A percentile compares a stretch with the other conserved stretches of the same genome.
phyloP scores from a whole-genome alignment of 2,329 filamentous ascomycete species.

The Venturia carpophila region DNA sequence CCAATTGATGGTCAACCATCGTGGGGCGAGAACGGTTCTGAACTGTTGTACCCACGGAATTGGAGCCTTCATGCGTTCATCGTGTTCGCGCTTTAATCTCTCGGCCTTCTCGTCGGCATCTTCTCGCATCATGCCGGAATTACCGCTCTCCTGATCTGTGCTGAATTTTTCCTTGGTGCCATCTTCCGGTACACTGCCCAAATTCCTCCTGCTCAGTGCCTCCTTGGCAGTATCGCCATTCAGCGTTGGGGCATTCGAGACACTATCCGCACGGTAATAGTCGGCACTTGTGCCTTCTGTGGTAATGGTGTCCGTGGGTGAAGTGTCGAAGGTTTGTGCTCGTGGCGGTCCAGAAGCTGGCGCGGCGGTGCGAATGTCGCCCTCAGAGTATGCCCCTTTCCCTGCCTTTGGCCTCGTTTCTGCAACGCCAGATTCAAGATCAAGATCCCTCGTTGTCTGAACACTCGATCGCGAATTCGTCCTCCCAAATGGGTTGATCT shows the following conservation, averaged over 20 bases:
- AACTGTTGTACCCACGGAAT: conserved; percentile 18
- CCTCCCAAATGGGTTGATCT: conserved; percentile 13
- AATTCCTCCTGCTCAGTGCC: neutral
- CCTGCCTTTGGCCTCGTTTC: conserved; percentile 4
- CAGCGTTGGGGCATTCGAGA: neutral
- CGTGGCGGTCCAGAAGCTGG: neutral
- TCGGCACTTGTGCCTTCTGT: neutral
- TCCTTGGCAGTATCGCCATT: conserved; percentile 7
- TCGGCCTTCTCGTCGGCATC: conserved; percentile 6
- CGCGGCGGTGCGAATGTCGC: neutral
- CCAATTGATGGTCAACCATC: conserved; percentile 20
- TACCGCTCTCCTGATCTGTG: neutral
- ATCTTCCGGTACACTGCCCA: conserved; percentile 10
- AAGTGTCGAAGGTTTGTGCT: neutral
- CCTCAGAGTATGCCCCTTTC: neutral
- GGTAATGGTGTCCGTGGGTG: neutral
- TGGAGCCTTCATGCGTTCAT: conserved; percentile 14
- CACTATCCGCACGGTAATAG: conserved; percentile 4
- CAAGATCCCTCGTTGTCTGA: neutral
- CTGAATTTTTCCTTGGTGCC: conserved; percentile 10
- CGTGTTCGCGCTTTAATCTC: conserved; percentile 11
- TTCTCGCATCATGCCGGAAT: neutral
- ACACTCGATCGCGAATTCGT: conserved; percentile 4
- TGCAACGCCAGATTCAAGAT: neutral
- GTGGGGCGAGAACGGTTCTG: conserved; percentile 17